These are phyloP conservation scores for Pythium guiyangense DNA, from an alignment of 352 stramenopile genomes.

Conservation along the genomic window DNA sequence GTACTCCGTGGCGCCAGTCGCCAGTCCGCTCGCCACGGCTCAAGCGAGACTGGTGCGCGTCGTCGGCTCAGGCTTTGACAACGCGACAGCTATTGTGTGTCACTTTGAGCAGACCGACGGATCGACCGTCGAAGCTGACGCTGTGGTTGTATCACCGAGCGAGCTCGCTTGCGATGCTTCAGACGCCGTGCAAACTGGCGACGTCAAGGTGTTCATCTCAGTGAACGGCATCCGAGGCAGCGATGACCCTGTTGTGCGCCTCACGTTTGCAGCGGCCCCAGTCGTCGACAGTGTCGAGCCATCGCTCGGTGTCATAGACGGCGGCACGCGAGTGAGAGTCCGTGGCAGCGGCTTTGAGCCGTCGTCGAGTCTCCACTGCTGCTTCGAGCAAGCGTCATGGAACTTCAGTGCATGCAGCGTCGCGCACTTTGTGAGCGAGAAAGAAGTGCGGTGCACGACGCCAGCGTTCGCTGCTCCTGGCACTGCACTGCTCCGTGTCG, in stretches of 20 bases:
- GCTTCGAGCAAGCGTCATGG: slow-evolving; percentile 22
- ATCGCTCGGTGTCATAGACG: slow-evolving; percentile 27
- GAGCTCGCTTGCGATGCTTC: slow-evolving; percentile 21
- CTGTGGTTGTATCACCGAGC: slow-evolving; percentile 17
- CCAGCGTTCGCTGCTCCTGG: slow-evolving; percentile 15
- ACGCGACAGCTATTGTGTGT: slow-evolving; percentile 19
- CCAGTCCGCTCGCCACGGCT: slow-evolving; percentile 15
- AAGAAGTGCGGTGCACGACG: slow-evolving; percentile 22
- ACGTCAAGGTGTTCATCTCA: slow-evolving; percentile 19
- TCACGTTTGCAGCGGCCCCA: slow-evolving; percentile 29
- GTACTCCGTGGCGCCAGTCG: slow-evolving; percentile 34
- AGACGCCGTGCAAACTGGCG: slow-evolving; percentile 10
- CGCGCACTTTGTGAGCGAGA: slow-evolving; percentile 31
- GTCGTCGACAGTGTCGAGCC: slow-evolving; percentile 40
- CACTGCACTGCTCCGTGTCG: slow-evolving; percentile 19
- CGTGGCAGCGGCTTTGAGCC: slow-evolving; percentile 41
- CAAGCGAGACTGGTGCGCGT: slow-evolving; percentile 34
- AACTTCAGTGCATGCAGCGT: slow-evolving; percentile 13
- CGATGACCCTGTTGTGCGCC: slow-evolving; percentile 18
- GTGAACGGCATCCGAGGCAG: slow-evolving; percentile 20
- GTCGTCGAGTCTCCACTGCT: slow-evolving; percentile 40
- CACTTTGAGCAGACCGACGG: slow-evolving; percentile 19
- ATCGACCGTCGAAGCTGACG: neutral
- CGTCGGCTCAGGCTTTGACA: slow-evolving; percentile 22
- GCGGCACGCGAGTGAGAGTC: slow-evolving; percentile 26